Percentiles rank a stretch among this genome's conserved stretches.
Conservation (phyloP, 345 rosid genomes). For the Murraya paniculata region DNA sequence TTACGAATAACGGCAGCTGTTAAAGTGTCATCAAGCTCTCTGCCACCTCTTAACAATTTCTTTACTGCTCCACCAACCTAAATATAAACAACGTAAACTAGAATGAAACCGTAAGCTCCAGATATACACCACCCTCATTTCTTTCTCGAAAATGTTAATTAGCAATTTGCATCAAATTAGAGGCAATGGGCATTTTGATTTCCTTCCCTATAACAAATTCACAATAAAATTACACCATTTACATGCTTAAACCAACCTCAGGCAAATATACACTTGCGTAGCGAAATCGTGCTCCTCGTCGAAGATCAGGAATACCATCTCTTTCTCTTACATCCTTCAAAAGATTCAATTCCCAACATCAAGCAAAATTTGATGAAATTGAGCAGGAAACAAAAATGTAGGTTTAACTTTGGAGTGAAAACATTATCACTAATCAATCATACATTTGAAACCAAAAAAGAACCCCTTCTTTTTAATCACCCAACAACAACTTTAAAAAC, state of each 20-base stretch:
- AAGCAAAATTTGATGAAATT: conserved; percentile 4
- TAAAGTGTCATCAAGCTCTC: conserved; percentile 66
- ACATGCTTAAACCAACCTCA: conserved; percentile 59
- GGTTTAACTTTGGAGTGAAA: not conserved
- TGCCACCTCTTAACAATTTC: conserved; percentile 65
- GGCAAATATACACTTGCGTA: conserved; percentile 70
- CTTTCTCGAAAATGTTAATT: conserved; percentile 11
- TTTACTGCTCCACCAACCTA: conserved; percentile 62
- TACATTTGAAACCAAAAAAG: not conserved
- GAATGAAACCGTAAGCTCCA: conserved; percentile 16
- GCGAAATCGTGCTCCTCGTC: conserved; percentile 81
- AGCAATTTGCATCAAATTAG: conserved; percentile 7
- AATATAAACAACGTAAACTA: conserved; percentile 22
- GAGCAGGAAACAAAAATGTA: not conserved
- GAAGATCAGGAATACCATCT: conserved; percentile 94
- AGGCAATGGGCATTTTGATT: conserved; percentile 15
- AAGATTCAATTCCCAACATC: conserved; percentile 19
- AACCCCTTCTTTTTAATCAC: too few species aligned
- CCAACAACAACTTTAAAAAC: not conserved
- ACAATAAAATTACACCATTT: not conserved
- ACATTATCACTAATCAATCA: conserved; percentile 5
- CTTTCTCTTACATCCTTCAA: conserved; percentile 70
- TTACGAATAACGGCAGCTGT: conserved; percentile 73
- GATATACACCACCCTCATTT: not conserved
- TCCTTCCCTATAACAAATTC: conserved; percentile 3